These are phyloP conservation scores for Cladorrhinum sp. DNA, from an alignment of 2,329 filamentous ascomycete genomes.

Conservation along the genomic window DNA sequence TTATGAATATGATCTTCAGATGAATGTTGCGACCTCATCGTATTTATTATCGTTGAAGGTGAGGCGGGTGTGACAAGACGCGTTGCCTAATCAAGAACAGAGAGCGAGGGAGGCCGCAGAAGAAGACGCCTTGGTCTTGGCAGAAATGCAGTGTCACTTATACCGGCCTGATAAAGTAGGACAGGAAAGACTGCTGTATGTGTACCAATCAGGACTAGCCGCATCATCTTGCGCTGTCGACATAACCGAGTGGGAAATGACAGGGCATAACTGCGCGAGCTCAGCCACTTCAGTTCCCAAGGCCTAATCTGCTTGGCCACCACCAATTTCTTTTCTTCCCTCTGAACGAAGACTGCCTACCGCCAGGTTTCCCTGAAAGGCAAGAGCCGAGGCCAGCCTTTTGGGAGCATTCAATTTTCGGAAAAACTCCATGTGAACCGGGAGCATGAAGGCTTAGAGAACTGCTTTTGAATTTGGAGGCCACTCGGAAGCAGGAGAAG, in stretches of 20 bases:
- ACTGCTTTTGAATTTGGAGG: not conserved
- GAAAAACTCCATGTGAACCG: not conserved
- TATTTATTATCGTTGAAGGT: not conserved
- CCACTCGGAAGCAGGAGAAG: not conserved
- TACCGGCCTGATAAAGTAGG: not conserved
- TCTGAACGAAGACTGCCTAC: not conserved
- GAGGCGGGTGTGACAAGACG: not conserved
- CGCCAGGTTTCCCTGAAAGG: not conserved
- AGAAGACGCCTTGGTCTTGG: not conserved
- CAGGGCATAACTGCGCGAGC: not conserved
- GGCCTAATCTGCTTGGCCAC: conserved; percentile 1
- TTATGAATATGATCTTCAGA: not conserved
- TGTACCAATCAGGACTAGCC: not conserved
- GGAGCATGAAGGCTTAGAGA: not conserved
- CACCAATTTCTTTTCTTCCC: not conserved
- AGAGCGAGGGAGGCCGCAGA: conserved; percentile 4
- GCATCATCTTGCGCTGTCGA: not conserved
- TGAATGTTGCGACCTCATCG: not conserved
- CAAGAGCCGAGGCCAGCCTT: not conserved
- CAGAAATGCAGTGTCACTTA: not conserved
- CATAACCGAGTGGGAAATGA: not conserved
- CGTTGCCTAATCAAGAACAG: not conserved
- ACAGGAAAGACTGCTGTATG: not conserved
- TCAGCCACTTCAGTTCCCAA: not conserved
- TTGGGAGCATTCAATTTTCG: not conserved